phyloP scores from a whole-genome alignment of 495 filamentous ascomycete genomes.

The Trichodelitschia bisporula region DNA sequence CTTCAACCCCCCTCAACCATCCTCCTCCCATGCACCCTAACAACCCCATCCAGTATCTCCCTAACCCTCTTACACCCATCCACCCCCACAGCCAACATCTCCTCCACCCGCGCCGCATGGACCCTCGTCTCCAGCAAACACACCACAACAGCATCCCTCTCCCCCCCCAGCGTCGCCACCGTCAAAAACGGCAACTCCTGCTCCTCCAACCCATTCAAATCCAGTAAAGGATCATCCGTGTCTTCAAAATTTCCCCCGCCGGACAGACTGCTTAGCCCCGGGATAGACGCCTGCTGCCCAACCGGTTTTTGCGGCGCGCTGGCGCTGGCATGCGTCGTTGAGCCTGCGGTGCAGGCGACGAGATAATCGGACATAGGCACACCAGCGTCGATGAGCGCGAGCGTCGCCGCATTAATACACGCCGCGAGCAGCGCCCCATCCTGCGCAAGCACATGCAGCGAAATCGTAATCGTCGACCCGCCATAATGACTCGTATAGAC shows the following conservation, averaged over 20 bases:
- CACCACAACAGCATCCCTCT: slow-evolving; percentile 34
- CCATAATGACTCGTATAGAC: slow-evolving; percentile 76
- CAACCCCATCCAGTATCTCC: slow-evolving; percentile 46
- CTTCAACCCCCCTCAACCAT: slow-evolving; percentile 34
- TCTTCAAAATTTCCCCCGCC: slow-evolving; percentile 25
- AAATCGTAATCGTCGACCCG: slow-evolving; percentile 59
- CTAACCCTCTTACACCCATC: slow-evolving; percentile 78
- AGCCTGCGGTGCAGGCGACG: slow-evolving; percentile 65
- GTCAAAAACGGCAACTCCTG: slow-evolving; percentile 76
- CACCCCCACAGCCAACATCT: slow-evolving; percentile 73
- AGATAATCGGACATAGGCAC: slow-evolving; percentile 86
- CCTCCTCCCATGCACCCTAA: slow-evolving; percentile 36
- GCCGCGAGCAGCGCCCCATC: slow-evolving; percentile 81
- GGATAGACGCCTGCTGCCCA: not conserved
- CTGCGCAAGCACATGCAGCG: slow-evolving; percentile 65
- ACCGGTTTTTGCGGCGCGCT: not conserved
- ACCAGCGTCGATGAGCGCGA: slow-evolving; percentile 83
- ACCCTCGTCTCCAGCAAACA: slow-evolving; percentile 68
- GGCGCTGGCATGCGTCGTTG: slow-evolving; percentile 21
- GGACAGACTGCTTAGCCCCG: not conserved
- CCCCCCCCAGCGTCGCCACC: slow-evolving; percentile 36
- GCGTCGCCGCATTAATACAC: slow-evolving; percentile 72
- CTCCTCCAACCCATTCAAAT: slow-evolving; percentile 70
- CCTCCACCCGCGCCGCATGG: slow-evolving; percentile 53
- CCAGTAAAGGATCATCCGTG: slow-evolving; percentile 61